These are phyloP conservation scores for Gigaspora rosea DNA, from an alignment of 192 early-diverging fungal species.

Conservation along the genomic window DNA sequence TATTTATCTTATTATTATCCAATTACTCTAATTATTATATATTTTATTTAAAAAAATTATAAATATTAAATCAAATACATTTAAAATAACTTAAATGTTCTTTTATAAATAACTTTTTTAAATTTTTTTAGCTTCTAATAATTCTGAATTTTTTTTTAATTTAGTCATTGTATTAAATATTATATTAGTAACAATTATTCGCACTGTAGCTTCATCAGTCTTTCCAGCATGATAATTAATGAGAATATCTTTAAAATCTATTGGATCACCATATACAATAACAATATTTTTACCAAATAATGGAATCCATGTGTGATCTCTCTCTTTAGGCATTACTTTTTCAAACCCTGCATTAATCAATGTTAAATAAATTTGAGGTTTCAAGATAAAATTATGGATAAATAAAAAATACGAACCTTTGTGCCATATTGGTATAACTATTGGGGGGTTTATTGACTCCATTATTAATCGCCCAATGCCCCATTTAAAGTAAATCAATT, in stretches of 20 bases:
- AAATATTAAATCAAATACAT: too few relatives aligned
- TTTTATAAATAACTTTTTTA: too few relatives aligned
- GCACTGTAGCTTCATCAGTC: conserved; percentile 48
- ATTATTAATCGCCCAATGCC: conserved; percentile 84
- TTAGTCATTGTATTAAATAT: conserved; percentile 51
- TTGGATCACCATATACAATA: conserved; percentile 70
- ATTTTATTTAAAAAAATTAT: too few relatives aligned
- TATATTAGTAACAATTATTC: conserved; percentile 57
- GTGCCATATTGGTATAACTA: conserved; percentile 76
- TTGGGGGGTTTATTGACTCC: conserved; percentile 68
- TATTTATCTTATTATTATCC: too few relatives aligned
- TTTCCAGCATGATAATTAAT: conserved; percentile 56
- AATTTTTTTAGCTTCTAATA: neutral
- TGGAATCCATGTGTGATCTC: conserved; percentile 53
- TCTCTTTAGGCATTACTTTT: conserved; percentile 58
- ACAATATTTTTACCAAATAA: conserved; percentile 56
- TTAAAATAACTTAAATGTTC: too few relatives aligned
- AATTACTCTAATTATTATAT: too few relatives aligned
- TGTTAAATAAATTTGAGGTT: conserved; percentile 36
- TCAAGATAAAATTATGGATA: neutral
- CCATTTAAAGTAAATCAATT: conserved; percentile 77
- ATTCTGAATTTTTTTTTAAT: conserved; percentile 34
- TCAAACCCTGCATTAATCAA: conserved; percentile 56
- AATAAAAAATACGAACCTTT: conserved; percentile 48
- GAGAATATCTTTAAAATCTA: conserved; percentile 67